Evolutionary conservation across 2,329 filamentous ascomycete genomes (phyloP).

Genomic region (Aspergillus hiratsukae): DNA sequence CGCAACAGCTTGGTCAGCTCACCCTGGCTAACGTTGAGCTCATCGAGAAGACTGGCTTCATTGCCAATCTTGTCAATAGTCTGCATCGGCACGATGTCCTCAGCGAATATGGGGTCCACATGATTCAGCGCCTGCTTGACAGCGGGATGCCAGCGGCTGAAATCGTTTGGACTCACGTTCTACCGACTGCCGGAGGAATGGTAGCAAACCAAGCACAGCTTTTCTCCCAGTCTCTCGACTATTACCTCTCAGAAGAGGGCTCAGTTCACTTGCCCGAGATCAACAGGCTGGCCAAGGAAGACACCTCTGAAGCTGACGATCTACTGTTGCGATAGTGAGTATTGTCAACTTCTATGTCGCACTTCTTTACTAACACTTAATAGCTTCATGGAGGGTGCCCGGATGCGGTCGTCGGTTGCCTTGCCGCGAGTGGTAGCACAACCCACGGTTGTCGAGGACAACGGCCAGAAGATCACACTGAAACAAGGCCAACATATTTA

Average conservation of each 20-base stretch:
- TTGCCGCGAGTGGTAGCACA: constrained; percentile 33
- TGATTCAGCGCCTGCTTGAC: constrained; percentile 51
- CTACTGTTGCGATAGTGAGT: constrained; percentile 49
- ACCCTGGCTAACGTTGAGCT: constrained; percentile 47
- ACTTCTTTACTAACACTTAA: background rate
- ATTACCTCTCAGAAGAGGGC: constrained; percentile 50
- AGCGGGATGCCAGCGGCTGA: constrained; percentile 44
- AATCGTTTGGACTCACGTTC: constrained; percentile 54
- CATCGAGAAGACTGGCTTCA: constrained; percentile 39
- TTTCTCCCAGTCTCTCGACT: constrained; percentile 55
- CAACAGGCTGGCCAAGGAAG: constrained; percentile 43
- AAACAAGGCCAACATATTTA: constrained; percentile 33
- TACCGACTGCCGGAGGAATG: constrained; percentile 54
- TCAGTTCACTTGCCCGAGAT: constrained; percentile 46
- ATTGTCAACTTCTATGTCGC: too few relatives aligned
- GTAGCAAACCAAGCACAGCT: constrained; percentile 56
- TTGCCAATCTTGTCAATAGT: constrained; percentile 37
- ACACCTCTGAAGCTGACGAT: constrained; percentile 45
- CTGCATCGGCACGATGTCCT: constrained; percentile 42
- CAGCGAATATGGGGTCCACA: constrained; percentile 51
- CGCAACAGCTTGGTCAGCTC: constrained; percentile 47
- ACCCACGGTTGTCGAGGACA: constrained; percentile 31
- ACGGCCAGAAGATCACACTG: constrained; percentile 27
- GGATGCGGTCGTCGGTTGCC: constrained; percentile 35
- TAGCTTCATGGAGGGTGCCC: constrained; percentile 40